Conservation (phyloP, 2,329 filamentous ascomycete genomes). For the Rhinocladiella mackenziei region DNA sequence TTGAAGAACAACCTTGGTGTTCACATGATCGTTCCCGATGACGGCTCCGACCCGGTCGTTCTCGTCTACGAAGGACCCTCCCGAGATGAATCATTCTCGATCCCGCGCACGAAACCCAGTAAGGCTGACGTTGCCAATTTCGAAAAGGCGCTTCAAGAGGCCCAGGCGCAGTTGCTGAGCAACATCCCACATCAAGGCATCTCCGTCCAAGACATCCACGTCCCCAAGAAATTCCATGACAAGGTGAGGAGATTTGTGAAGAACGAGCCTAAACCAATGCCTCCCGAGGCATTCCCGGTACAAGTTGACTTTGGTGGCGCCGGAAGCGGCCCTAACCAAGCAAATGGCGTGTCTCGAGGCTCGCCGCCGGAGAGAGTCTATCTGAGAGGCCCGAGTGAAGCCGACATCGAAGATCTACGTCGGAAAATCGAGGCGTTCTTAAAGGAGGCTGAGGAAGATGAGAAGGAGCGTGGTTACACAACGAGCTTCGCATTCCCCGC, state of each 20-base stretch:
- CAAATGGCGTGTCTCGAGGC: slow-evolving; percentile 13
- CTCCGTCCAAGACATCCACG: slow-evolving; percentile 25
- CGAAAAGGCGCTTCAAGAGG: slow-evolving; percentile 55
- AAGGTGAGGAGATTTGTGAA: slow-evolving; percentile 58
- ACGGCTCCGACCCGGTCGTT: slow-evolving; percentile 43
- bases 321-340: slow-evolving; percentile 10
- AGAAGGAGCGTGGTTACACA: slow-evolving; percentile 87
- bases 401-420: slow-evolving; percentile 66
- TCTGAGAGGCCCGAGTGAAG: slow-evolving; percentile 62
- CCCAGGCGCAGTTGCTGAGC: slow-evolving; percentile 53
- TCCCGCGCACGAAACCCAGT: slow-evolving; percentile 55
- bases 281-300: slow-evolving; percentile 52
- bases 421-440: slow-evolving; percentile 74
- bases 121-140: slow-evolving; percentile 54
- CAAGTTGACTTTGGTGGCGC: slow-evolving; percentile 41
- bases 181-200: slow-evolving; percentile 39
- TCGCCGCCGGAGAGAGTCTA: slow-evolving; percentile 24
- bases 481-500: slow-evolving; percentile 89
- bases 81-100: slow-evolving; percentile 25
- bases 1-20: slow-evolving; percentile 45
- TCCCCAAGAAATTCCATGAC: slow-evolving; percentile 45
- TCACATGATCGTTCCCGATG: slow-evolving; percentile 47
- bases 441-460: slow-evolving; percentile 82
- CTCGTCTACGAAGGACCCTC: slow-evolving; percentile 49
- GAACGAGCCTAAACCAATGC: slow-evolving; percentile 21